These are phyloP conservation scores for Rachicladosporium sp. DNA, from an alignment of 2,329 filamentous ascomycete species.

Conservation along the genomic window DNA sequence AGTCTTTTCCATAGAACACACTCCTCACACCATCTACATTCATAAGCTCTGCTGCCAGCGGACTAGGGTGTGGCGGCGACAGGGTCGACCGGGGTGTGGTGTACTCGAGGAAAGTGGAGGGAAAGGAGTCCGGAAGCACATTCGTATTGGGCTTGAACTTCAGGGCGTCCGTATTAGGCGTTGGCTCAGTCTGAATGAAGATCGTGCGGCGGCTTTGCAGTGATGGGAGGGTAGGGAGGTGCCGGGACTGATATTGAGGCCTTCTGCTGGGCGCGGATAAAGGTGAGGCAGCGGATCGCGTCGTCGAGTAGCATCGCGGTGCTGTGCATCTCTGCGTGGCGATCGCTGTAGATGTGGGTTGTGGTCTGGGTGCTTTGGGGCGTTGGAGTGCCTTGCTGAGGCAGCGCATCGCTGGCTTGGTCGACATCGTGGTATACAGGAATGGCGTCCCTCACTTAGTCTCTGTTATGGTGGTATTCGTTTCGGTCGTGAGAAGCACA, in stretches of 20 bases:
- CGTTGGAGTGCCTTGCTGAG: slow-evolving; percentile 10
- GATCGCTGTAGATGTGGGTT: slow-evolving; percentile 1
- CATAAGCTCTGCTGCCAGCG: slow-evolving; percentile 78
- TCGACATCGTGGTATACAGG: slow-evolving; percentile 7
- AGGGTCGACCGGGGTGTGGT: slow-evolving; percentile 78
- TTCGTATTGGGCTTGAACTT: slow-evolving; percentile 91
- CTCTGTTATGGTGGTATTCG: no score
- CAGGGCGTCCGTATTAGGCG: slow-evolving; percentile 83
- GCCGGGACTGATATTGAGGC: slow-evolving; percentile 1
- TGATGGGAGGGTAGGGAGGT: slow-evolving; percentile 3
- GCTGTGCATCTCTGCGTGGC: slow-evolving; percentile 11
- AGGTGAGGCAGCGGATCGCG: slow-evolving; percentile 3
- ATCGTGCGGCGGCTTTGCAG: slow-evolving; percentile 50
- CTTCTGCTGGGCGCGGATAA: slow-evolving; percentile 3
- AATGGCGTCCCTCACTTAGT: no score
- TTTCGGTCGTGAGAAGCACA: no score
- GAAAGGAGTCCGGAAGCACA: slow-evolving; percentile 63
- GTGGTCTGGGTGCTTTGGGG: slow-evolving; percentile 1
- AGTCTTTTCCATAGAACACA: slow-evolving; percentile 88
- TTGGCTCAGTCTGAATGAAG: slow-evolving; percentile 94
- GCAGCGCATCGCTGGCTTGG: slow-evolving; percentile 10
- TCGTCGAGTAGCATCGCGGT: slow-evolving; percentile 8
- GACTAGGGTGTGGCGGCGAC: slow-evolving; percentile 77
- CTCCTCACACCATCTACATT: slow-evolving; percentile 89
- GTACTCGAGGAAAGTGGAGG: slow-evolving; percentile 80